A percentile compares a stretch with the other conserved stretches of the same genome.
These are phyloP conservation scores for Tolypocladium inflatum DNA, from an alignment of 2,329 filamentous ascomycete genomes.

Conservation along the genomic window DNA sequence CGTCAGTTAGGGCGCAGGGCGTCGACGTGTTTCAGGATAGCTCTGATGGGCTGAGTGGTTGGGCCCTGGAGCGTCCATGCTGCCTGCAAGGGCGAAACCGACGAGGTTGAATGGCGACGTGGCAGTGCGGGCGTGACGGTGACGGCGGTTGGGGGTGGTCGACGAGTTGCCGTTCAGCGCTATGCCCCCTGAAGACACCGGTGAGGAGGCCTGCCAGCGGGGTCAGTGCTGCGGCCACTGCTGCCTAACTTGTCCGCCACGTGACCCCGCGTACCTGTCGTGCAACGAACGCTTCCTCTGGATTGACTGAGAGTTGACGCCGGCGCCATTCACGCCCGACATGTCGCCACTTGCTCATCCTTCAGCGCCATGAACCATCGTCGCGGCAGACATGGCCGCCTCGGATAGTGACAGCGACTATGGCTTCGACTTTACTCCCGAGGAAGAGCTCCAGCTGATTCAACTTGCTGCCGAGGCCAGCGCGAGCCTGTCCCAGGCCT, in stretches of 20 bases:
- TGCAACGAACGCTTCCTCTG: not conserved
- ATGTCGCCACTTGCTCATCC: not conserved
- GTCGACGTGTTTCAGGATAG: not conserved
- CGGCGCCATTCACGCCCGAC: not conserved
- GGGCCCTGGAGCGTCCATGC: not conserved
- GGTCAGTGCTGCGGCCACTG: not conserved
- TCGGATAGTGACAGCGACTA: conserved; percentile 31
- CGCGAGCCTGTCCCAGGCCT: not conserved
- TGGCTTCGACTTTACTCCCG: conserved; percentile 34
- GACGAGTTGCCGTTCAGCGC: too few species aligned
- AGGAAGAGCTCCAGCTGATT: conserved; percentile 34
- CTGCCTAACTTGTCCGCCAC: not conserved
- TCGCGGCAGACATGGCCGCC: conserved; percentile 3
- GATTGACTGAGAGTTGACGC: not conserved
- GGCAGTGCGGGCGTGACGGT: not conserved
- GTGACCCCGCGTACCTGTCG: conserved; percentile 1
- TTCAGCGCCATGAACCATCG: not conserved
- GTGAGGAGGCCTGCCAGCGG: not conserved
- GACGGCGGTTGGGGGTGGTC: too few species aligned
- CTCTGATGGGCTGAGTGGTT: not conserved
- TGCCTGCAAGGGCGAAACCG: not conserved
- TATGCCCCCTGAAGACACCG: too few species aligned
- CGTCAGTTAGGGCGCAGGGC: not conserved
- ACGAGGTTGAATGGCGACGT: not conserved
- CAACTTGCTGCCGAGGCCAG: conserved; percentile 17